phyloP scores from a whole-genome alignment of 306 rosid species.

The Cucurbita maxima region DNA sequence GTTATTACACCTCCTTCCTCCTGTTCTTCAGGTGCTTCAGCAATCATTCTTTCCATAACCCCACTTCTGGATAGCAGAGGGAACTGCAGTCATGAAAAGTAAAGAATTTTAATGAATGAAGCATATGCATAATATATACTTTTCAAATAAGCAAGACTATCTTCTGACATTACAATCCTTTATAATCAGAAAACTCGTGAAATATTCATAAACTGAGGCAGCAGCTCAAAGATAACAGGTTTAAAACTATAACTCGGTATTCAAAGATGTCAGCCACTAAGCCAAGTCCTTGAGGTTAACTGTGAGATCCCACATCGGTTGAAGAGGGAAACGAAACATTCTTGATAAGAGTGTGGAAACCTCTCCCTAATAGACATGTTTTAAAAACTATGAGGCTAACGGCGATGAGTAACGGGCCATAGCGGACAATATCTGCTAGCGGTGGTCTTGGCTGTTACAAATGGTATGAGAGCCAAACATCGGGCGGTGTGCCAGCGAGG shows the following conservation, averaged over 20 bases:
- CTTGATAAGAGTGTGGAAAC: no score
- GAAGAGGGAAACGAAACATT: no score
- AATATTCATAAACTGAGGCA: background rate
- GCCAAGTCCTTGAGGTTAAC: background rate
- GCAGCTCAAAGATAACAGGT: background rate
- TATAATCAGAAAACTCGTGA: background rate
- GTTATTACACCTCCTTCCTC: constrained; percentile 50
- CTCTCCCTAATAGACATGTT: no score
- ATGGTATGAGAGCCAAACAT: no score
- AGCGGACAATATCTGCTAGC: no score
- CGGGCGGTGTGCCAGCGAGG: no score
- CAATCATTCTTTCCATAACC: constrained; percentile 65
- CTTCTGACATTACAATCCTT: background rate
- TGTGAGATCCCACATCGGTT: no score
- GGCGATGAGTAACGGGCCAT: no score
- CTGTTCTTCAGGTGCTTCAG: constrained; percentile 54
- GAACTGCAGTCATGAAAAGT: constrained; percentile 43
- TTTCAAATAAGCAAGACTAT: background rate
- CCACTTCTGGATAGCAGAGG: constrained; percentile 99
- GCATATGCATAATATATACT: constrained; percentile 3
- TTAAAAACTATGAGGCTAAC: no score
- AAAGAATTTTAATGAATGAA: constrained; percentile 5
- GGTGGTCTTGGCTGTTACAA: no score
- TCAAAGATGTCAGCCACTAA: background rate
- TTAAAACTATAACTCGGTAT: background rate